Evolutionary conservation across 441 rosid species (phyloP), one percentile per base, ranked within the genome.

Genomic region (Populus trichocarpa): DNA sequence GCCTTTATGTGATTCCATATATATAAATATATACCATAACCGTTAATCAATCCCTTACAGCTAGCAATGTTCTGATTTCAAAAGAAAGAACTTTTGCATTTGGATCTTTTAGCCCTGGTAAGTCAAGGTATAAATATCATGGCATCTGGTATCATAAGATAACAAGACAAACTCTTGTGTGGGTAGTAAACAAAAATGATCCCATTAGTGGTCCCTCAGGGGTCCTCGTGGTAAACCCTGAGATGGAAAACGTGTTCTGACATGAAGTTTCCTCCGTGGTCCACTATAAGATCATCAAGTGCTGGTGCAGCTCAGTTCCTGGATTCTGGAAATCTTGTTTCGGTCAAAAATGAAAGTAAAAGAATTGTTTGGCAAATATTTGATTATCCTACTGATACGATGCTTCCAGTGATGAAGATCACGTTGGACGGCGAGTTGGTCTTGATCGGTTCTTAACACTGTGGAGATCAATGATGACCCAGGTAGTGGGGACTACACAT

Each of bases 101-200:
- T 5, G 84, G 84, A 2, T 79, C 79, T 32, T 83, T 83, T 65
- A 76, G 64, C 22, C 81, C 78, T 0, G 78, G 70, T 3, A 66
- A 35, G 22, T 76, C 82, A 0, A 74, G 11, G 22, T 11, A 5
- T 2, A 46, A 74, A 22, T 79, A 82, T 57, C 78, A 79, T 57
- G 84, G 84, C 13, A 78, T 81, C 33, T 81, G 84, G 84, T 78
- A 73, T 46, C 76, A 77, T 28, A 38, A 64, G 18, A 2, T 74
- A 16, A 14, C 72, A 1, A 63, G 11, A n/a, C 46, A n/a, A 65
- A 35, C 69, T 0, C 70, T 78, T 5, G 81, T 74, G 28, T 81
- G 81, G 84, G 81, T 78, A 0, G 81, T 73, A 33, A 78, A 78
- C 13, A 38, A 75, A 30, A 33, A 73, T 13, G 6, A 67, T 23